Conservation (phyloP, 768 basidiomycete species). For the Termitomyces sp. region DNA sequence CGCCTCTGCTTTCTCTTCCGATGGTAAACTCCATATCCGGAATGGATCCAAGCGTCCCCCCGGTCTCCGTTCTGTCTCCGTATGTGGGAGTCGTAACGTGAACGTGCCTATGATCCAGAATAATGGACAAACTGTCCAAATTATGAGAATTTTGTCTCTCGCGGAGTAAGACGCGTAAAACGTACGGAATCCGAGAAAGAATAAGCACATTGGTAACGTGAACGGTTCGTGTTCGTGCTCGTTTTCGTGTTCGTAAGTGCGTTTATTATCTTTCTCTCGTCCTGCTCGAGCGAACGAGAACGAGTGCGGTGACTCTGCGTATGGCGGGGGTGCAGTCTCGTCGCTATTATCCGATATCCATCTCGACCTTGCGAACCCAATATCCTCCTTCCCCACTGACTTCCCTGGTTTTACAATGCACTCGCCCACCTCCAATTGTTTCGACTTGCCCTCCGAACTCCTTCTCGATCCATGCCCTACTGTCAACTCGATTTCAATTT, state of each 20-base stretch:
- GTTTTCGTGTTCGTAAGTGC: background rate
- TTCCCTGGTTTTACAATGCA: background rate
- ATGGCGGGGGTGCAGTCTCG: background rate
- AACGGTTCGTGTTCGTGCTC: background rate
- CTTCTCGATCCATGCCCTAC: background rate
- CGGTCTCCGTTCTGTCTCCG: background rate
- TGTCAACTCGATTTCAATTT: background rate
- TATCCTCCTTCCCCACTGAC: background rate
- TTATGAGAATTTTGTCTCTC: background rate
- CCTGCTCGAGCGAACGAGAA: background rate
- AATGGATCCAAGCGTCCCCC: slow-evolving; percentile 7
- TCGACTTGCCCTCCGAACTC: background rate
- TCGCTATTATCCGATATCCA: background rate
- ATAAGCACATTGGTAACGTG: slow-evolving; percentile 8
- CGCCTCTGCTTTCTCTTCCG: slow-evolving; percentile 3
- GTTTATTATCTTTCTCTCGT: background rate
- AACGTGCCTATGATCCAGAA: slow-evolving; percentile 12
- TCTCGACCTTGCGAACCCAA: background rate
- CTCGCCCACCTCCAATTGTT: background rate
- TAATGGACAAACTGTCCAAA: slow-evolving; percentile 7
- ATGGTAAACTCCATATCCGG: background rate
- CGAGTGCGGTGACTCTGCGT: background rate
- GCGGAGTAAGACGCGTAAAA: background rate
- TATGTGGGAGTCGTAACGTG: slow-evolving; percentile 7
- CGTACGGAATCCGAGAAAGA: slow-evolving; percentile 12